phyloP scores from a whole-genome alignment of 805 yeast species.

The Candida tallmaniae region DNA sequence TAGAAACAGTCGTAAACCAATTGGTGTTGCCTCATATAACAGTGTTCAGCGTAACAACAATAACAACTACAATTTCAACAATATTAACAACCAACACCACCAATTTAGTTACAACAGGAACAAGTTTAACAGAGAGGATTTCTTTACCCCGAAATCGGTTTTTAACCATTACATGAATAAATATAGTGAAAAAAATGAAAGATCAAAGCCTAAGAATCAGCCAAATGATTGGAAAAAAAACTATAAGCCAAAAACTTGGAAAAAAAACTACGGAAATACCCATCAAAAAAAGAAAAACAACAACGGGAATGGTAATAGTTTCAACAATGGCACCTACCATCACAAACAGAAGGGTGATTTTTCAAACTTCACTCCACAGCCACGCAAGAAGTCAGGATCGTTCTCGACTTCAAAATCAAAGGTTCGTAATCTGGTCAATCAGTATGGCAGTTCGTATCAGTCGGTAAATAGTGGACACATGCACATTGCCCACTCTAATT shows the following conservation, averaged over 20 bases:
- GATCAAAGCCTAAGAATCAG: slow-evolving; percentile 10
- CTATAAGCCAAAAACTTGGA: slow-evolving; percentile 14
- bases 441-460: slow-evolving; percentile 5
- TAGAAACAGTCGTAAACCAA: slow-evolving; percentile 51
- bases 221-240: slow-evolving; percentile 16
- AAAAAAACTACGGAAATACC: slow-evolving; percentile 12
- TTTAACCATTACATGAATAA: slow-evolving; percentile 69
- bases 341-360: slow-evolving; percentile 11
- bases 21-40: slow-evolving; percentile 58
- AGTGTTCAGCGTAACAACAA: slow-evolving; percentile 8
- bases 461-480: neutral
- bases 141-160: slow-evolving; percentile 74
- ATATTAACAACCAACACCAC: too few relatives aligned
- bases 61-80: slow-evolving; percentile 2
- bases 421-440: slow-evolving; percentile 2
- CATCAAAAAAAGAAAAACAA: slow-evolving; percentile 4
- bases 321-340: slow-evolving; percentile 3
- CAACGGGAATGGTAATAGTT: slow-evolving; percentile 3
- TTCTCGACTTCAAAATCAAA: slow-evolving; percentile 17
- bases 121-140: slow-evolving; percentile 61
- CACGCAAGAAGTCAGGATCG: slow-evolving; percentile 19
- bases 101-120: slow-evolving; percentile 11
- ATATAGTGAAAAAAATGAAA: slow-evolving; percentile 41
- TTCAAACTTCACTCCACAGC: slow-evolving; percentile 10
- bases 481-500: neutral